Evolutionary conservation across 2,329 filamentous ascomycete species (phyloP), one percentile per base, ranked within the genome.

Genomic region (Elsinoe batatas): DNA sequence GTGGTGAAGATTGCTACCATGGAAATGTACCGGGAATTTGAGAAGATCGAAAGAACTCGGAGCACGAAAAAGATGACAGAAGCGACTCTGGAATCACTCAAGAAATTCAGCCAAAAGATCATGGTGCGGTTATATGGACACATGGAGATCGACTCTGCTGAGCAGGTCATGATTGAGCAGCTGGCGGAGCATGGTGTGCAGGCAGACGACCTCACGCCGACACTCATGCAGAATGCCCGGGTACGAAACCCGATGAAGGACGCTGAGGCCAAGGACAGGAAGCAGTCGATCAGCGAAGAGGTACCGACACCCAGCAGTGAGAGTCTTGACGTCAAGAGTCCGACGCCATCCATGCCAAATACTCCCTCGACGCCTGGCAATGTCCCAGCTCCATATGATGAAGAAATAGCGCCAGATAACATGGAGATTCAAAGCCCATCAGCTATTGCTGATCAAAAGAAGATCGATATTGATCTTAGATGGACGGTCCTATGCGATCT

Each of bases 141-240:
- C 71, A 98, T 98, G 93, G 93, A 98, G 58, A 94, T 98, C 64
- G 90, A 84, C 65, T 76, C 85, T 18, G 84, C 81, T 12, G 93
- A 98, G 71, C 93, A 98, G 74, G 77, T 98, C 69, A 98, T 98
- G 93, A 96, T 98, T 62, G 93, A 98, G 72, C 93, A 98, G 70
- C 77, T 98, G 57, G 85, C 88, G 11, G 87, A 93, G 57, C 93
- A 98, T 71, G 93, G 91, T 3, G 90, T 98, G 5, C 77, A 89
- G 59, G 85, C 93, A 0, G 75, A 77, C 43, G 93, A 98, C 68
- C 75, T 98, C 57, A 91, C 89, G 0, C 85, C 88, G 0, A 81
- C 88, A 0, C 76, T 98, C 43, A 95, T 95, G 84, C 83, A 88
- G 60, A 98, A 97, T 69, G 82, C 93, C 11, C 81, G 90, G 53